Conservation (phyloP, 352 stramenopile species). For the Pythium brassicae region DNA sequence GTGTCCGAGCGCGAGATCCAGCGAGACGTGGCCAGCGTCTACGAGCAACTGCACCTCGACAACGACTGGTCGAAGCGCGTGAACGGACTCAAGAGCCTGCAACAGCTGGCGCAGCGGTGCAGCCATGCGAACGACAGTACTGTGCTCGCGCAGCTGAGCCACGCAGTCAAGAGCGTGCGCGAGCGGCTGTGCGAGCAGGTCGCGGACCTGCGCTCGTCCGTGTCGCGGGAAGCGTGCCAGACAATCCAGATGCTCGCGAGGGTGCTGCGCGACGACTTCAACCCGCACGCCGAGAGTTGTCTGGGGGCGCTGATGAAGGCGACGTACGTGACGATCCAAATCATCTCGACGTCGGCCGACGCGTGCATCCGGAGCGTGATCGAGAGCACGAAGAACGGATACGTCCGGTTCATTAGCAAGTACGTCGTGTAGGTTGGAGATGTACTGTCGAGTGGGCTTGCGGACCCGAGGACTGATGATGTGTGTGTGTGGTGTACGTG, state of each 20-base stretch:
- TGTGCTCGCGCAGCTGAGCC: constrained; percentile 23
- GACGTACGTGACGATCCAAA: constrained; percentile 85
- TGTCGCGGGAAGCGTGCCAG: constrained; percentile 68
- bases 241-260: constrained; percentile 64
- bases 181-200: constrained; percentile 73
- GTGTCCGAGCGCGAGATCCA: constrained; percentile 62
- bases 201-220: constrained; percentile 69
- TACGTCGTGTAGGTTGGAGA: constrained; percentile 18
- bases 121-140: constrained; percentile 24
- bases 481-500: not conserved
- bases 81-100: constrained; percentile 55
- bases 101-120: constrained; percentile 49
- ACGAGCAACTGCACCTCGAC: constrained; percentile 49
- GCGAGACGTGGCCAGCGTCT: constrained; percentile 45
- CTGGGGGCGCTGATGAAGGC: constrained; percentile 71
- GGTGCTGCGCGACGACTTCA: constrained; percentile 67
- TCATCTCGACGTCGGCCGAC: constrained; percentile 76
- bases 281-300: constrained; percentile 68
- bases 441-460: not conserved
- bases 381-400: constrained; percentile 68
- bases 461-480: not conserved
- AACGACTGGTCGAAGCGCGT: constrained; percentile 83
- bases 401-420: constrained; percentile 69
- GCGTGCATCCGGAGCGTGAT: constrained; percentile 72
- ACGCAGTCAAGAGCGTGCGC: constrained; percentile 47